Base-by-base conservation (phyloP, 1,284 basidiomycete genomes). In the Neolentinus lepideus region DNA sequence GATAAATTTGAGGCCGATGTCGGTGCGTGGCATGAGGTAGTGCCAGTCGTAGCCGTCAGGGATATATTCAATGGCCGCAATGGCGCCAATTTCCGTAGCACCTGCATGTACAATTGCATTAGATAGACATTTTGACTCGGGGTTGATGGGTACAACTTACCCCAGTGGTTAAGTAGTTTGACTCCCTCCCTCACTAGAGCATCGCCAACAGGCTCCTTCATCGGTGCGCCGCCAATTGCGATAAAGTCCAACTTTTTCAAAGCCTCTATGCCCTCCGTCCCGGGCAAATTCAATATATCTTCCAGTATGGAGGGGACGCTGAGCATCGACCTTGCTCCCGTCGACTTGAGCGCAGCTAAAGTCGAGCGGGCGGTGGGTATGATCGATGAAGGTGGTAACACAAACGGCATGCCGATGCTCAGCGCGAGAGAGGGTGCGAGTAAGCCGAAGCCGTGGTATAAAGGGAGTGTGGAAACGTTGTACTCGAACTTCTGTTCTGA, bases 401-500 rank as follows among this genome's bases (percentile, higher is more conserved):
- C 65, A 52, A 71, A 69, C 1, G 70, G 69, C 59, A 72, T 61
- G 4, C 71, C 71, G 46, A 71, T 66, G 1, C 68, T 67, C 3
- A 72, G 63, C 0, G 71, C 67, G 25, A 73, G 62, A 16, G 59
- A 59, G 0, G 69, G 68, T 6, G 71, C 70, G 48, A 72, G 55
- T n/a, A 71, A 62, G 12, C 72, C 71, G 57, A 71, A 74, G 2
- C 69, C 68, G 59, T 73, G 72, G 56, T 71, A 73, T 8, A 73
- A 58, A 11, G 71, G 72, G 11, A 73, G 59, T 10, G 70, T 72
- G 2, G 71, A 72, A 1, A 71, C 67, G 47, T 66, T 67, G 55
- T 66, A 67, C 1, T 63, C 55, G 54, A 65, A 68, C 3, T 58
- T 57, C 54, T 65, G 63, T 47, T 67, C 66, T 3, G 68, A 64